A percentile compares a stretch with the other conserved stretches of the same genome.
Evolutionary conservation across 768 basidiomycete species (phyloP).

Genomic region (Leccinellum rugosiceps): DNA sequence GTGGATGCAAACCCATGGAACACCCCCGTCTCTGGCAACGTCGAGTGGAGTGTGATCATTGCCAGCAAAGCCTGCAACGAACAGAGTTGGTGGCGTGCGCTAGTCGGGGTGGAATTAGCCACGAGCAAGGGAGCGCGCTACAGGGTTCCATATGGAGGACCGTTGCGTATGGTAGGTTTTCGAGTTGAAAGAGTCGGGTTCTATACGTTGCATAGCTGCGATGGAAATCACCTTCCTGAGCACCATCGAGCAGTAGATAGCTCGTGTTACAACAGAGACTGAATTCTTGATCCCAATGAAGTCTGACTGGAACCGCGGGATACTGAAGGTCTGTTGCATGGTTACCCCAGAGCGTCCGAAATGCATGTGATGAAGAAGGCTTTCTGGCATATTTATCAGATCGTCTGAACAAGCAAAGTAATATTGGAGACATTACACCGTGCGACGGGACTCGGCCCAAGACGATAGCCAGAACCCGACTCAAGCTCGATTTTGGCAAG

Average conservation of each 20-base stretch:
- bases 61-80: slow-evolving; percentile 1
- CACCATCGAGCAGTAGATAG: background rate
- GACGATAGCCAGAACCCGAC: background rate
- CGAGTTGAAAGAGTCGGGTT: too few relatives aligned
- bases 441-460: background rate
- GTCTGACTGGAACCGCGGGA: background rate
- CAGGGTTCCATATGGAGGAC: background rate
- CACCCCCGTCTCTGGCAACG: background rate
- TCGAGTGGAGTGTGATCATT: background rate
- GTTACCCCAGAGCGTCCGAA: background rate
- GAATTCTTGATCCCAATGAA: background rate
- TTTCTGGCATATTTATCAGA: background rate
- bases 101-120: background rate
- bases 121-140: background rate
- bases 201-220: background rate
- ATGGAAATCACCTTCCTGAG: background rate
- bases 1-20: background rate
- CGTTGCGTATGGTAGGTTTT: background rate
- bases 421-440: background rate
- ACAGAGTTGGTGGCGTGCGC: background rate
- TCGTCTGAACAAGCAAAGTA: background rate
- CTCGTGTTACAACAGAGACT: background rate
- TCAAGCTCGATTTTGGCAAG: background rate
- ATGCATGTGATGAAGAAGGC: background rate
- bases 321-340: background rate